Percentiles rank a stretch among this genome's conserved stretches.
phyloP scores from a whole-genome alignment of 139 green algal genomes.

The Nannochloris sp. region DNA sequence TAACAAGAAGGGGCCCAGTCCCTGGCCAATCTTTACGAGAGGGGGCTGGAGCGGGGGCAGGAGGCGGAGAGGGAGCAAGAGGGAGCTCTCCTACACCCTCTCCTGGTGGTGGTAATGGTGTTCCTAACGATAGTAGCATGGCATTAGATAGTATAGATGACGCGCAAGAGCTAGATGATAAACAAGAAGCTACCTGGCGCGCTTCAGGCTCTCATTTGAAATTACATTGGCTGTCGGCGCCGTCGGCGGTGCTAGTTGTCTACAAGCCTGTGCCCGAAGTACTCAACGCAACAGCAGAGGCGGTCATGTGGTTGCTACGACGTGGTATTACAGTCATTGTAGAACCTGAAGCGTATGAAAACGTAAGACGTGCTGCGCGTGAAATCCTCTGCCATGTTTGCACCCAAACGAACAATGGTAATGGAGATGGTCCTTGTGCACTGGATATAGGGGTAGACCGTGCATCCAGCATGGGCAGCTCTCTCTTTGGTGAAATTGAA shows the following conservation, averaged over 20 bases:
- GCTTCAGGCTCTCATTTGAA: slow-evolving; percentile 37
- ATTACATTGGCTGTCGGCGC: slow-evolving; percentile 49
- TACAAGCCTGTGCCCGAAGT: slow-evolving; percentile 36
- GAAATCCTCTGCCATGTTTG: neutral
- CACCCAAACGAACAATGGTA: too few relatives aligned
- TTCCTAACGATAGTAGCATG: neutral
- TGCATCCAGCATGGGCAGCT: too few relatives aligned
- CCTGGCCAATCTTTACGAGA: neutral
- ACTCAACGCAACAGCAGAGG: slow-evolving; percentile 7
- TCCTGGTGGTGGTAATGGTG: neutral
- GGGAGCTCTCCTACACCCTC: neutral
- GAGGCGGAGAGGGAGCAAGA: neutral
- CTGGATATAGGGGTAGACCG: too few relatives aligned
- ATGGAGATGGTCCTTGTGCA: too few relatives aligned
- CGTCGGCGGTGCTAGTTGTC: slow-evolving; percentile 38
- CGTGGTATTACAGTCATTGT: slow-evolving; percentile 35
- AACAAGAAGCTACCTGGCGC: slow-evolving; percentile 14
- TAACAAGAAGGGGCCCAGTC: slow-evolving; percentile 5
- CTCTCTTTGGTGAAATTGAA: neutral
- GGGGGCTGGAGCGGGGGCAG: neutral
- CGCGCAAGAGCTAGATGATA: slow-evolving; percentile 9
- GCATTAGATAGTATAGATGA: slow-evolving; percentile 1
- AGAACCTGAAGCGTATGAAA: slow-evolving; percentile 30
- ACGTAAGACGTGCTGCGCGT: slow-evolving; percentile 5
- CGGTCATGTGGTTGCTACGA: slow-evolving; percentile 37